Evolutionary conservation across 495 filamentous ascomycete species (phyloP).

Genomic region (Evansstolkia leycettana): DNA sequence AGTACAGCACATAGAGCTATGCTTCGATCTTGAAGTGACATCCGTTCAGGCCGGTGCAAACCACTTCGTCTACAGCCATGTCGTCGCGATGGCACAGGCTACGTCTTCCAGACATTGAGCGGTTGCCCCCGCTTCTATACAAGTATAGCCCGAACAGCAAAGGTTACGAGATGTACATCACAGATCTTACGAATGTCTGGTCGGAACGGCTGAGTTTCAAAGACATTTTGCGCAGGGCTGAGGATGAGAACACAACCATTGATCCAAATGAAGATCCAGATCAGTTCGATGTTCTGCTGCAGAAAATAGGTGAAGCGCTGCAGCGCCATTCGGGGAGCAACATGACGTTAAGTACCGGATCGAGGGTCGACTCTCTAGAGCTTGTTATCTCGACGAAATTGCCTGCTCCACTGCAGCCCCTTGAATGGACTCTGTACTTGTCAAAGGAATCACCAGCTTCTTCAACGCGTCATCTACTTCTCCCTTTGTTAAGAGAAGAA

Average conservation of each 20-base stretch:
- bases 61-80: no score
- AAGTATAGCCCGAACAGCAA: conserved; percentile 34
- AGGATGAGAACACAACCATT: conserved; percentile 59
- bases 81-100: conserved; percentile 27
- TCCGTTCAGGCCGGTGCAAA: no score
- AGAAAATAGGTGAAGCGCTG: conserved; percentile 56
- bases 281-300: conserved; percentile 60
- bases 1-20: no score
- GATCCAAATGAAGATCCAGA: conserved; percentile 68
- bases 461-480: conserved; percentile 47
- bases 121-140: conserved; percentile 40
- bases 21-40: no score
- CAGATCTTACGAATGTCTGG: conserved; percentile 84
- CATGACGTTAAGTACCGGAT: conserved; percentile 15
- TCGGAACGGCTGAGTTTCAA: conserved; percentile 50
- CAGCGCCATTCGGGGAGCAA: conserved; percentile 26
- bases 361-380: conserved; percentile 27
- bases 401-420: conserved; percentile 52
- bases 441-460: conserved; percentile 37
- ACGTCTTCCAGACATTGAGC: conserved; percentile 6
- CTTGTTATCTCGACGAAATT: conserved; percentile 48
- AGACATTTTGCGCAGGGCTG: conserved; percentile 53
- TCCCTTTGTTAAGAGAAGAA: conserved; percentile 57
- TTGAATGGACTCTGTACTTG: conserved; percentile 58
- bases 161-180: conserved; percentile 64